These are phyloP conservation scores for Hymenoscyphus occultus DNA, from an alignment of 2,329 filamentous ascomycete genomes.

Conservation along the genomic window DNA sequence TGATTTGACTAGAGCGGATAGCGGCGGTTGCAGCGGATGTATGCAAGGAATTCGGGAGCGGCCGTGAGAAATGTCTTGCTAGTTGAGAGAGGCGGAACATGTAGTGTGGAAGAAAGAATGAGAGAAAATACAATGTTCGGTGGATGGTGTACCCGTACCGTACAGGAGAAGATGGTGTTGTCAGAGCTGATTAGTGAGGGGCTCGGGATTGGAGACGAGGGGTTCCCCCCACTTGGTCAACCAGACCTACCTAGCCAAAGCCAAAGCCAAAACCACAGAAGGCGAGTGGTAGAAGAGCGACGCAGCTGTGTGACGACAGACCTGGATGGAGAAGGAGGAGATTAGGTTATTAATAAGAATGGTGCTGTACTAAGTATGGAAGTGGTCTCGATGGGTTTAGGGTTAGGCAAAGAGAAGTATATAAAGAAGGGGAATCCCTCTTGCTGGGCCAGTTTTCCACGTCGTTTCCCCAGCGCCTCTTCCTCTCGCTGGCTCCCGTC, in stretches of 20 bases:
- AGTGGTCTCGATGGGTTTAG: too few relatives aligned
- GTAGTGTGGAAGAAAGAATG: not conserved
- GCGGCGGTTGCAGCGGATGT: slow-evolving; percentile 28
- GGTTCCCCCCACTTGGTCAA: not conserved
- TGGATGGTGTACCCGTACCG: not conserved
- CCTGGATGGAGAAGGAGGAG: not conserved
- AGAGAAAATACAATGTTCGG: not conserved
- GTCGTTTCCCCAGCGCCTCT: not conserved
- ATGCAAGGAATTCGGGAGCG: slow-evolving; percentile 56
- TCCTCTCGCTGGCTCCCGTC: not conserved
- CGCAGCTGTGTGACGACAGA: not conserved
- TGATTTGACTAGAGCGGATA: slow-evolving; percentile 35
- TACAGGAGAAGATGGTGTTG: not conserved
- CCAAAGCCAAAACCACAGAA: not conserved
- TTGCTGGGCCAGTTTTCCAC: not conserved
- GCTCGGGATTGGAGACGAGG: not conserved
- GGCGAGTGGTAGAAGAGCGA: not conserved
- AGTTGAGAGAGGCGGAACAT: slow-evolving; percentile 82
- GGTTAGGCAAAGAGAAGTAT: not conserved
- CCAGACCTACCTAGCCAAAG: not conserved
- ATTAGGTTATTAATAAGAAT: not conserved
- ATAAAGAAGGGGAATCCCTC: slow-evolving; percentile 1
- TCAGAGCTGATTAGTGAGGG: not conserved
- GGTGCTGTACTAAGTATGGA: not conserved
- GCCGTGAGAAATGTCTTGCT: slow-evolving; percentile 65